Evolutionary conservation across 768 basidiomycete genomes (phyloP).

Genomic region (Sporobolomyces roseus): DNA sequence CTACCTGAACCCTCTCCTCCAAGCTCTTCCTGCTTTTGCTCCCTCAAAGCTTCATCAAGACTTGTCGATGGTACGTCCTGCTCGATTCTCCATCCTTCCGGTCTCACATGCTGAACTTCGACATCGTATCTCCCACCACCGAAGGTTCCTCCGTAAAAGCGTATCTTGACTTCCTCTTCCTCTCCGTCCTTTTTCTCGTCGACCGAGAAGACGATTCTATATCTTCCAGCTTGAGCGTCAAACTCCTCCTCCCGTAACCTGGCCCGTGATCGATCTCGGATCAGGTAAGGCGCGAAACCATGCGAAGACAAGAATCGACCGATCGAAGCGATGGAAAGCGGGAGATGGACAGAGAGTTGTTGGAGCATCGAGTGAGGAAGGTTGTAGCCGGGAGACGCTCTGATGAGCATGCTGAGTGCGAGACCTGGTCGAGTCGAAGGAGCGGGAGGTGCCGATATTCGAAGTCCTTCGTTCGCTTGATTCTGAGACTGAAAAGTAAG

Average conservation of each 20-base stretch:
- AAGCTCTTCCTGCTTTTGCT: constrained; percentile 17
- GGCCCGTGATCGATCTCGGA: neutral
- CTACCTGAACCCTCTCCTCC: constrained; percentile 7
- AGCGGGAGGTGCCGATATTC: neutral
- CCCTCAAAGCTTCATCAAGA: neutral
- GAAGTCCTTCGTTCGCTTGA: no score
- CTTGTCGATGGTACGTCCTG: constrained; percentile 9
- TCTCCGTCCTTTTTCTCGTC: no score
- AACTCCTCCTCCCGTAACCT: constrained; percentile 22
- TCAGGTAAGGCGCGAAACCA: constrained; percentile 32
- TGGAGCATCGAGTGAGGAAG: constrained; percentile 28
- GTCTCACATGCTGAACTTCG: constrained; percentile 26
- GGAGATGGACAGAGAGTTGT: constrained; percentile 32
- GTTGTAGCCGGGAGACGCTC: constrained; percentile 26
- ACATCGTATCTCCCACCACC: constrained; percentile 14
- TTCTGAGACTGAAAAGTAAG: neutral
- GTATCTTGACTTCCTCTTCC: neutral
- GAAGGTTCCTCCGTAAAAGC: constrained; percentile 28
- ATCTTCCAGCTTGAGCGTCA: constrained; percentile 6
- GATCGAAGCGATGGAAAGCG: constrained; percentile 28
- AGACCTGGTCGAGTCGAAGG: constrained; percentile 14
- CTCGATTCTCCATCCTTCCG: constrained; percentile 23
- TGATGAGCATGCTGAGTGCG: constrained; percentile 21
- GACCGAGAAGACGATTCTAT: constrained; percentile 16
- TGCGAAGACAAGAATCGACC: constrained; percentile 32